Conservation (phyloP, 495 filamentous ascomycete species). For the Penicillium goetzii region DNA sequence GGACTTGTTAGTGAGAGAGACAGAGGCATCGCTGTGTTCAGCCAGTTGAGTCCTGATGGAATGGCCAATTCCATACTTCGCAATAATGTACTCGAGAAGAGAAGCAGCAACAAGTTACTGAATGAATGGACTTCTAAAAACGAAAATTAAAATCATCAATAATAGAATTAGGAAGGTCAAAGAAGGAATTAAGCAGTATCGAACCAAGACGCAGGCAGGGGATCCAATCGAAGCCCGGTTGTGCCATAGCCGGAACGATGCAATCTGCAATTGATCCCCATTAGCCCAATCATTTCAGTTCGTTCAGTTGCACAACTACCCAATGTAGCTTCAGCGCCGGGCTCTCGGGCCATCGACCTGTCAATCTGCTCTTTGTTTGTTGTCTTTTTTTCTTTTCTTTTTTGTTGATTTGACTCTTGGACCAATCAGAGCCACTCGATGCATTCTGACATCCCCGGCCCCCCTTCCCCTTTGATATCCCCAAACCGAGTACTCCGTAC, state of each 20-base stretch:
- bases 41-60: neutral
- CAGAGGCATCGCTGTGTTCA: neutral
- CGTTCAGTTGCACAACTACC: neutral
- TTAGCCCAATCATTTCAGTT: neutral
- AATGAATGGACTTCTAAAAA: neutral
- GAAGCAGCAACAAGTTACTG: neutral
- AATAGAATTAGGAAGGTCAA: constrained; percentile 6
- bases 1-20: neutral
- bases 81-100: neutral
- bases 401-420: neutral
- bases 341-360: constrained; percentile 3
- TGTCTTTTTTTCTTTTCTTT: neutral
- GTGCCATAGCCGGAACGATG: neutral
- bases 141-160: neutral
- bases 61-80: neutral
- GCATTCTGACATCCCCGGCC: neutral
- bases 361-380: neutral
- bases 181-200: neutral
- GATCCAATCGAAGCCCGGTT: neutral
- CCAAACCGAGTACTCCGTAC: no score
- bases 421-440: neutral
- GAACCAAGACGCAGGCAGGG: neutral
- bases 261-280: neutral
- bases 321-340: neutral
- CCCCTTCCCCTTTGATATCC: neutral